Evolutionary conservation across 2,329 filamentous ascomycete genomes (phyloP), one percentile per base, ranked within the genome.

Genomic region (Cryphonectria parasitica): DNA sequence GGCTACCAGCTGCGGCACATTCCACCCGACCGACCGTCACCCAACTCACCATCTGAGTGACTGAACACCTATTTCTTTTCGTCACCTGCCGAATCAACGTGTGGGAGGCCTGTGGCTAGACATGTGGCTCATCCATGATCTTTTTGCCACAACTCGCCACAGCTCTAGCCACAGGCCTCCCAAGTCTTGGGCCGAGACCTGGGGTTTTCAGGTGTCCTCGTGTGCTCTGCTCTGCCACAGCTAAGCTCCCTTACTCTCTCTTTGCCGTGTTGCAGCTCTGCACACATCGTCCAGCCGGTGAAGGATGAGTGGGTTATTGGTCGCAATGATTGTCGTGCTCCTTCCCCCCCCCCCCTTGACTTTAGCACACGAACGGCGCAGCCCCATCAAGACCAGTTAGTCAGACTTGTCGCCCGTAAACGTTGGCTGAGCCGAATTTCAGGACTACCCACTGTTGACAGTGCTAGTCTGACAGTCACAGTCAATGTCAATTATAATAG

Each of bases 101-200:
- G 64, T 64, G 61, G 70, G 70, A 71, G 70, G 70, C 70, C 70
- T 71, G 70, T 71, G 70, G 70, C 70, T 69, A 64, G 67, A 7
- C 45, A 6, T 68, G 70, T 71, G 70, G 70, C 70, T 71, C 56
- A 49, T 66, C n/a, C 64, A 68, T 71, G 63, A 52, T 60, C 31
- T 17, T 41, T 63, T 69, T 34, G 70, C 68, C 67, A 71, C 70
- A 67, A 15, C 39, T 41, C 61, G n/a, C 25, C 61, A 64, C 61
- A 39, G 8, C 13, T 13, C 45, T n/a, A 49, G 45, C 45, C 45
- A 49, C 45, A n/a, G 45, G 45, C 45, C 45, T 49, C 45, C 45
- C 45, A 49, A 49, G 17, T 0, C 4, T 49, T 22, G 22, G 8
- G 22, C 45, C 45, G 11, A 0, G 45, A 8, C 22, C 45, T 39